Base-by-base conservation (phyloP, 768 basidiomycete species). In the Kwoniella botswanensis region DNA sequence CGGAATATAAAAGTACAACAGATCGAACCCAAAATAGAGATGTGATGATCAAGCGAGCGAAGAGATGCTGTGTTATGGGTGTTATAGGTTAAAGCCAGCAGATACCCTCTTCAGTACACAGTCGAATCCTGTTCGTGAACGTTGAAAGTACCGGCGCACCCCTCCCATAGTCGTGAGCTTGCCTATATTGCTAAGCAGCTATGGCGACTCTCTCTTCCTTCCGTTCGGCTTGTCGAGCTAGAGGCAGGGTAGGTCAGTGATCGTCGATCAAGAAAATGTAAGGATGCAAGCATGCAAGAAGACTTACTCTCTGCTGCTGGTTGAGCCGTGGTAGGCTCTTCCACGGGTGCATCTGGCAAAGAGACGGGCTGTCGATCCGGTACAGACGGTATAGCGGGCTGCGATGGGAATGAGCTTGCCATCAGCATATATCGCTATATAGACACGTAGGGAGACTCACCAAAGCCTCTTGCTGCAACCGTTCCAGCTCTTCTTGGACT, bases 401-500 rank as follows among this genome's bases (percentile, higher is more conserved):
- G 67, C n/a, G 18, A 15, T 24, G 17, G 58, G 24, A n/a, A 24
- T 4, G 43, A 46, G 29, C 4, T 4, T 5, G 15, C 29, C 13
- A 52, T 59, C 44, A 63, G 59, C 42, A 11, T 13, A 4, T 1
- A 29, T 42, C 24, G 24, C 13, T 35, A 35, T 35, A 10, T 29
- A 54, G 43, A 26, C 17, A 15, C 1, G 17, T 10, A 35, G 35
- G 35, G 35, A 35, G 35, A 71, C 74, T 24, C 24, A 80, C 79
- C 75, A 81, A 22, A 43, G 82, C 79, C 66, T 83, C 81, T 50
- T 70, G 43, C 81, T 95, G 89, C 13, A 99, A 84, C 62, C 87
- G 86, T 29, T 84, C 85, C 29, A 99, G 86, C 81, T 99, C 97
- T 5, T 86, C 86, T 79, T 95, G 93, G 0, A 99, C 96, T 17